Conservation (phyloP, 345 rosid species). For the Citrus trifoliata region DNA sequence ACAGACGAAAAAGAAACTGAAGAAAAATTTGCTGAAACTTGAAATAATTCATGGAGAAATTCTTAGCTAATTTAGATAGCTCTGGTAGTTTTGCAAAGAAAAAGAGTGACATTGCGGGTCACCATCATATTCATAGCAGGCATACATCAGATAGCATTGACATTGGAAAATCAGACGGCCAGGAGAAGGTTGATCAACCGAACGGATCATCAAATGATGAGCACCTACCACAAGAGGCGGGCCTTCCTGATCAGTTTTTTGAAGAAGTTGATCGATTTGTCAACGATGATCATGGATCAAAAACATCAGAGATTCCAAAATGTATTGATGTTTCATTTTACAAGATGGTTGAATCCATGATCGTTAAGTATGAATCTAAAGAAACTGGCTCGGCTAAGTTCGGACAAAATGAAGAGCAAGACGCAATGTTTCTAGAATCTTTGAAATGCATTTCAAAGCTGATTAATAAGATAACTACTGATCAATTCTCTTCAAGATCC, state of each 20-base stretch:
- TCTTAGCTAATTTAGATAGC: slow-evolving; percentile 20
- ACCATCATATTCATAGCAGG: neutral
- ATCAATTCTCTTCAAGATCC: slow-evolving; percentile 26
- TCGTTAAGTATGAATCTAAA: slow-evolving; percentile 31
- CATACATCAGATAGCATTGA: neutral
- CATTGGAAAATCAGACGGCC: neutral
- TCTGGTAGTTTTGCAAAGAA: slow-evolving; percentile 22
- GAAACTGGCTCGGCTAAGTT: slow-evolving; percentile 17
- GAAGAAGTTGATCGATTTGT: slow-evolving; percentile 51
- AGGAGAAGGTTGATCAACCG: neutral
- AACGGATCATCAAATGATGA: neutral
- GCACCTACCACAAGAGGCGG: slow-evolving; percentile 5
- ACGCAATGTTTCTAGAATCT: slow-evolving; percentile 33
- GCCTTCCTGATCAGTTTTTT: slow-evolving; percentile 20
- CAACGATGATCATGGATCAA: slow-evolving; percentile 2
- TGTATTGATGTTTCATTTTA: slow-evolving; percentile 35
- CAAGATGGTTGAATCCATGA: slow-evolving; percentile 42
- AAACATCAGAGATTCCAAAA: slow-evolving; percentile 30
- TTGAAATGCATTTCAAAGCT: slow-evolving; percentile 39
- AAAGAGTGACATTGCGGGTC: neutral
- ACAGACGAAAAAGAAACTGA: neutral
- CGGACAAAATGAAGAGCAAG: slow-evolving; percentile 40
- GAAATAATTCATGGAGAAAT: slow-evolving; percentile 15
- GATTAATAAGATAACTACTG: slow-evolving; percentile 17
- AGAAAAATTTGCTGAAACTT: neutral